phyloP scores from a whole-genome alignment of 139 green algal species.

The Chlamydomonas schloesseri region DNA sequence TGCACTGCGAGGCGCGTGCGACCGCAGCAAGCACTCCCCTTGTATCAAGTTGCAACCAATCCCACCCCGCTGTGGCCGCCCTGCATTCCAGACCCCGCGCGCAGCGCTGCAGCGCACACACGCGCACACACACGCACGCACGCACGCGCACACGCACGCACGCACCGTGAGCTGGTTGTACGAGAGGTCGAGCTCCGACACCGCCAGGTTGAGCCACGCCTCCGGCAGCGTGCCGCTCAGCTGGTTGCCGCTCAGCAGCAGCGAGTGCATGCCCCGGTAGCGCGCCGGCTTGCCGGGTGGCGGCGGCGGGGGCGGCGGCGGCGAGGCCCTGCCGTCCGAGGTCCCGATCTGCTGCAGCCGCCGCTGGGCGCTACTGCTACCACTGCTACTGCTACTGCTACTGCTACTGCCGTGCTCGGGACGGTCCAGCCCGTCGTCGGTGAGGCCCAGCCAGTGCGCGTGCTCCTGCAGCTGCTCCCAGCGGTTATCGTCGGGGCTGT shows the following conservation, averaged over 20 bases:
- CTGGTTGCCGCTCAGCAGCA: conserved; percentile 26
- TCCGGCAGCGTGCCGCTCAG: conserved; percentile 4
- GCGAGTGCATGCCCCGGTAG: conserved; percentile 12
- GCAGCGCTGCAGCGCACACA: no score
- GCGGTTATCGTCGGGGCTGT: background rate
- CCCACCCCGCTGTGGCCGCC: no score
- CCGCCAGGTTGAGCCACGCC: conserved; percentile 13
- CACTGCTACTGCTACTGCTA: background rate
- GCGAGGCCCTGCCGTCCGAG: background rate
- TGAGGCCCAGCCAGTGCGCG: background rate
- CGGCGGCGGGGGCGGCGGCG: conserved; percentile 31
- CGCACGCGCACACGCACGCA: no score
- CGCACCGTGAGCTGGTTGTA: conserved; percentile 23
- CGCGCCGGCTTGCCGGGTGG: background rate
- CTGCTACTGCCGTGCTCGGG: no score
- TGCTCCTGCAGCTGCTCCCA: background rate
- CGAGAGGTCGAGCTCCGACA: conserved; percentile 29
- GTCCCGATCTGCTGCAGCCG: conserved; percentile 21
- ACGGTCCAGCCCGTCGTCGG: no score
- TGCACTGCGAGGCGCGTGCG: no score
- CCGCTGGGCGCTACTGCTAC: background rate
- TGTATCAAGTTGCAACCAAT: no score
- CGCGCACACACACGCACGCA: no score
- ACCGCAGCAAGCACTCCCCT: no score
- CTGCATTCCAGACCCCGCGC: no score